Percentiles rank a stretch among this genome's conserved stretches.
phyloP scores from a whole-genome alignment of 2,329 filamentous ascomycete genomes.

The Thermochaetoides dissita region DNA sequence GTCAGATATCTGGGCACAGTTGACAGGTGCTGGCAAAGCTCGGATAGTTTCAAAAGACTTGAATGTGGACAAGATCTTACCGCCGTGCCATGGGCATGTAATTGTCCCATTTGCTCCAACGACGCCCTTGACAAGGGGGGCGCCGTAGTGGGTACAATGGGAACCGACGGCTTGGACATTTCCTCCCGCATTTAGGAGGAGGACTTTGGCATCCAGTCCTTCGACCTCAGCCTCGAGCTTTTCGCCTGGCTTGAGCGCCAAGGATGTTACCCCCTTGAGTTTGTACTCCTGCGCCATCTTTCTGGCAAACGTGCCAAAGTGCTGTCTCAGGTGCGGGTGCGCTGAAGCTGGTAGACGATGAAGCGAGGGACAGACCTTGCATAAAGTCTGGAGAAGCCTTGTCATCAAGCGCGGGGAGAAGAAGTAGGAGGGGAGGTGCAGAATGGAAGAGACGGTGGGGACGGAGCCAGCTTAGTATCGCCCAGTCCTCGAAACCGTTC shows the following conservation, averaged over 20 bases:
- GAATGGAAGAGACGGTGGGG: too few species aligned
- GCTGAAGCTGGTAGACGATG: neutral
- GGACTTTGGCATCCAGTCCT: constrained; percentile 75
- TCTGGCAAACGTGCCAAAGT: constrained; percentile 13
- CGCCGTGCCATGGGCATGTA: constrained; percentile 94
- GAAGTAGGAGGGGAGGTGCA: too few species aligned
- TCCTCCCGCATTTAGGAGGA: constrained; percentile 67
- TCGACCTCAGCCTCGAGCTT: constrained; percentile 87
- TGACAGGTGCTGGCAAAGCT: too few species aligned
- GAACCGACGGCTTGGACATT: constrained; percentile 67
- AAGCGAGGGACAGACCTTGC: neutral
- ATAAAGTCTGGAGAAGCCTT: neutral
- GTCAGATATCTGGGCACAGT: constrained; percentile 1
- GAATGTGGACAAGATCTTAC: constrained; percentile 27
- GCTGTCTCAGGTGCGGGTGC: neutral
- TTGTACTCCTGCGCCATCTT: constrained; percentile 47
- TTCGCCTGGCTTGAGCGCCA: constrained; percentile 63
- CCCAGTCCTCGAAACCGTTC: too few species aligned
- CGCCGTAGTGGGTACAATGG: constrained; percentile 86
- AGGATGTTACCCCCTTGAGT: constrained; percentile 62
- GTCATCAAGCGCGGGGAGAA: constrained; percentile 2
- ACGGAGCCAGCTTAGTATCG: too few species aligned
- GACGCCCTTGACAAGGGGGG: constrained; percentile 75
- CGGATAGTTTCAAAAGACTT: too few species aligned
- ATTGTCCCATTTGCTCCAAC: constrained; percentile 68